Base-by-base conservation (phyloP, 106 monocot species). In the Agapanthus africanus region DNA sequence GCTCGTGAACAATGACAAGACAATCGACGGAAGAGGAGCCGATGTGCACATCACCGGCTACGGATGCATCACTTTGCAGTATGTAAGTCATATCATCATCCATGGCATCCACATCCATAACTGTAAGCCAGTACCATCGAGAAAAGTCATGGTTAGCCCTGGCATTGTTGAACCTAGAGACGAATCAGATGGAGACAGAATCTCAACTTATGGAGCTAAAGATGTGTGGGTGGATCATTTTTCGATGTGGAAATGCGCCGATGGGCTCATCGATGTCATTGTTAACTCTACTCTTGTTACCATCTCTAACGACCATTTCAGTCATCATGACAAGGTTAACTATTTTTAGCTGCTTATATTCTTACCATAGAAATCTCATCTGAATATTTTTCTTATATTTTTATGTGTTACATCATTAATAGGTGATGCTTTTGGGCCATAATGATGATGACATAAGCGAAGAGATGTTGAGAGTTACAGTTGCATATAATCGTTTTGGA, bases 371-470 rank as follows among this genome's bases (percentile, higher is more conserved):
- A 25, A 54, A 54, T 13, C 8, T 54, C 6, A 27, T 54, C 25
- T 7, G 6, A 1, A 6, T 26, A 54, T 6, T 0, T 54, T 54
- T 54, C 7, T 26, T 54, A 3, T 23, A 54, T 54, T 54, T 28
- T 23, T 54, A 13, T 51, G 41, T n/a, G n/a, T n/a, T n/a, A n/a
- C n/a, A 18, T 47, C 18, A 16, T 54, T 54, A 1, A 0, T 11
- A 60, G 60, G 83, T 84, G 54, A 85, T 85, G 71, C 67, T 85
- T 15, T 66, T 85, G 56, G 85, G 85, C 15, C 78, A 78, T 54
- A 85, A 78, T 34, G 85, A 85, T 65, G 73, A 77, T 0, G 81
- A 85, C 36, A 68, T 32, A 3, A 66, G 70, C 36, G 81, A 74
- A 42, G 74, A 77, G 7, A 85, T 78, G 70, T 34, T 60, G 18